Base-by-base conservation (phyloP, 495 filamentous ascomycete species). In the Penicillium subrubescens region DNA sequence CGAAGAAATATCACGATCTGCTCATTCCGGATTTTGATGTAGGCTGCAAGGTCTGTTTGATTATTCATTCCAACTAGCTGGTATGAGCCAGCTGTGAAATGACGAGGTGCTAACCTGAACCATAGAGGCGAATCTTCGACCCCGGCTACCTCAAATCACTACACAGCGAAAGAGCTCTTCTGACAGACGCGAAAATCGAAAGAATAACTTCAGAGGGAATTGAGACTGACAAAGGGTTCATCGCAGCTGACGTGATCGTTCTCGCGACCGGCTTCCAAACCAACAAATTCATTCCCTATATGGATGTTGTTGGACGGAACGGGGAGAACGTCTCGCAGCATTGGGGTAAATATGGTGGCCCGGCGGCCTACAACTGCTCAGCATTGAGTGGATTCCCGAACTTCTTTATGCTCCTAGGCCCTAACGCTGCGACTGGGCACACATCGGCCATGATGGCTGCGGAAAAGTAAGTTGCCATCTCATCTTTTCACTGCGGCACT, bases 351-450 rank as follows among this genome's bases (percentile, higher is more conserved):
- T 71, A 80, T 34, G 86, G 78, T 23, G 81, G 82, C 1, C 70
- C 84, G 0, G 80, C 77, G 29, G 81, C 84, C 11, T 88, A 88
- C 61, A 83, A 83, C 56, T 80, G 79, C 29, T 83, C 79, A 27
- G 83, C 76, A 11, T 65, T 88, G 63, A 81, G 80, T 62, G 81
- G 77, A 8, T 88, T 88, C 67, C 86, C 86, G 0, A 88, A 88
- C 61, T 85, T 86, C 70, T 88, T 88, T 72, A 70, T 85, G 27
- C 69, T 87, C 5, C 78, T 85, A 34, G 86, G 86, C 0, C 86
- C 86, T 0, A 88, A 88, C 65, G 79, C 85, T 2, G 82, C 75
- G 3, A 87, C 84, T 11, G 86, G 86, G 0, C 86, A 88, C 72
- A 80, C 77, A 0, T 84, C 80, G 15, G 83, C 85, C 3, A 67